Base-by-base conservation (phyloP, 129 eudicot species). In the Tagetes erecta region DNA sequence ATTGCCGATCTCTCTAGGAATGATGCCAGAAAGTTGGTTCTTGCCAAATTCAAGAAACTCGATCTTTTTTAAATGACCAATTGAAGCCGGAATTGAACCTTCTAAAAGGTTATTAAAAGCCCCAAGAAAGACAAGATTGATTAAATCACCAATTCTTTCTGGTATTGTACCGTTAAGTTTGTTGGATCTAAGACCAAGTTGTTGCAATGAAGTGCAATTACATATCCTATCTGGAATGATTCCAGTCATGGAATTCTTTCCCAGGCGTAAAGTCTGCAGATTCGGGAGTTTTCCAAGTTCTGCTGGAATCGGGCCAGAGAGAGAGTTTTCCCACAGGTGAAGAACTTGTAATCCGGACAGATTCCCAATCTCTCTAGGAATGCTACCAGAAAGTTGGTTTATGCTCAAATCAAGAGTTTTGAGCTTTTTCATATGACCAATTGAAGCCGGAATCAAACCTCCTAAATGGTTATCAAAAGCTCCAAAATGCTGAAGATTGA, bases 101-200 rank as follows among this genome's bases (percentile, higher is more conserved):
- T 53, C 66, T 58, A 93, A 78, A 5, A 1, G 59, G 49, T 90
- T 93, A 33, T 4, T 8, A 56, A 58, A 83, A 65, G 88, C 98
- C 14, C 72, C 78, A 71, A 90, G 74, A 33, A 72, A 45, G 42
- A 83, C 83, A 67, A 87, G 91, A 68, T 80, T 80, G 1, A 38
- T 64, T 63, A 93, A 84, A 49, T 84, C 77, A 7, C 95, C 96
- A 8, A 93, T 79, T 44, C 79, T 79, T 0, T 76, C 75, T 3
- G 98, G 97, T 46, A 93, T 77, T 50, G 63, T 31, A 3, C 98
- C 98, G 0, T 85, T 86, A 60, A 93, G 90, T 40, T 78, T 82
- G 76, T 93, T 93, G 51, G 37, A 41, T 34, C 10, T 47, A 4
- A 93, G 72, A 60, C 67, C 72, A 13, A 93, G 80, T 67, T 67